A percentile compares a stretch with the other conserved stretches of the same genome.
Evolutionary conservation across 2,329 filamentous ascomycete genomes (phyloP).

Genomic region (Hypomyces perniciosus): DNA sequence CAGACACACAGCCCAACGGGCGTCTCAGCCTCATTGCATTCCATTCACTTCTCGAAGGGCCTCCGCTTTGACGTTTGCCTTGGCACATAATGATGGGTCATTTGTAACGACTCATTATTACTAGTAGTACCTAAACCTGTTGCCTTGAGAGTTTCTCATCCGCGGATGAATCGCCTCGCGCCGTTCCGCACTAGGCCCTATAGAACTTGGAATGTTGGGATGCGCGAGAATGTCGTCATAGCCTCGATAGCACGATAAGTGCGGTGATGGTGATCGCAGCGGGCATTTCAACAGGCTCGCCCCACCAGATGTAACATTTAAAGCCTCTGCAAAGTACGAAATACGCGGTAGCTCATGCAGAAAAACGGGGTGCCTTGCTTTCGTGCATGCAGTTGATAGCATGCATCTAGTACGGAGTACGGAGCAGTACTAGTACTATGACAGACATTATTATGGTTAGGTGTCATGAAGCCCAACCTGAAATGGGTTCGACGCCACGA

Average conservation of each 20-base stretch:
- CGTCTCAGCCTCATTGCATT: conserved; percentile 9
- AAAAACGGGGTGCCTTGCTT: not conserved
- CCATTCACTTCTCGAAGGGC: not conserved
- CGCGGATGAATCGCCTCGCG: conserved; percentile 3
- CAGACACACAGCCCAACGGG: not conserved
- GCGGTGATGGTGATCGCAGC: too few species aligned
- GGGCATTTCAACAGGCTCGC: not conserved
- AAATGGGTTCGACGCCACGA: not conserved
- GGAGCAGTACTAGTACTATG: not conserved
- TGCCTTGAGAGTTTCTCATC: not conserved
- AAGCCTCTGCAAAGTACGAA: not conserved
- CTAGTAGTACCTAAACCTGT: not conserved
- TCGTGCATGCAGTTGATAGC: too few species aligned
- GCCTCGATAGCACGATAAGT: not conserved
- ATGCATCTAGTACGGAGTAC: too few species aligned
- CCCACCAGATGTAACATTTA: conserved; percentile 1
- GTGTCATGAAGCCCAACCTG: conserved; percentile 4
- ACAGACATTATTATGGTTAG: not conserved
- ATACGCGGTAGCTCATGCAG: not conserved
- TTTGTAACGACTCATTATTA: too few species aligned
- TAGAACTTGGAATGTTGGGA: not conserved
- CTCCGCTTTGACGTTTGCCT: not conserved
- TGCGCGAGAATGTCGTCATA: conserved; percentile 10
- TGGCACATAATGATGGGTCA: not conserved
- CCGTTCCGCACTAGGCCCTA: conserved; percentile 7